Evolutionary conservation across 768 basidiomycete genomes (phyloP), one percentile per base, ranked within the genome.

Genomic region (Lentinula sp.): DNA sequence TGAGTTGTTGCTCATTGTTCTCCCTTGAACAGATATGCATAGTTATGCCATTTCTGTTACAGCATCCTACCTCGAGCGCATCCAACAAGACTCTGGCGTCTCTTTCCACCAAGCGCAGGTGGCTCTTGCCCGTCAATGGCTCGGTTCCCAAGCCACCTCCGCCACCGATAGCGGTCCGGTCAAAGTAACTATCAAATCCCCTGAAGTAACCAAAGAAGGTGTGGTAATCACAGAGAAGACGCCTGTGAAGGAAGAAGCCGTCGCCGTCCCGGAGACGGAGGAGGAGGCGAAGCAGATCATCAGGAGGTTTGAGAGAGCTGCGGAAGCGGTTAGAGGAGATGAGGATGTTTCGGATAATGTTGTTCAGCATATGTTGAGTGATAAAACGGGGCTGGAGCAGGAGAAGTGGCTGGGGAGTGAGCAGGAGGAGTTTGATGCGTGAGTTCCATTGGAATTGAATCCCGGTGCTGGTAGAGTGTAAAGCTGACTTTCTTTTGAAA

Each of bases 391-490:
- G 7, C 72, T 98, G 53, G 46, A 73, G n/a, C 81, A 92, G 23
- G 95, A 97, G 78, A 69, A 80, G 59, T 99, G 96, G 96, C 65
- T 87, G 48, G 96, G 95, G 5, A 85, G 80, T 1, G 84, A 87
- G 67, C 84, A 89, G 62, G 93, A 95, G 68, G 96, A 98, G 75
- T 74, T 87, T 64, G 78, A 86, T 65, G 85, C 88, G 81, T 93
- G 72, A 65, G 89, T 87, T 18, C 66, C 13, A 20, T n/a, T n/a
- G 54, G 39, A 45, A 62, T 51, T 59, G 33, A 57, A 35, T 43
- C 12, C 42, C 10, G 16, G 18, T 51, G 39, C 41, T 69, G 61
- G 6, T 52, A 41, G 35, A 35, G 46, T 18, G 20, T 20, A 46
- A 63, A n/a, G 32, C 62, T 68, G 23, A 68, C 61, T 46, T 57